Base-by-base conservation (phyloP, 106 monocot species). In the Acorus gramineus region DNA sequence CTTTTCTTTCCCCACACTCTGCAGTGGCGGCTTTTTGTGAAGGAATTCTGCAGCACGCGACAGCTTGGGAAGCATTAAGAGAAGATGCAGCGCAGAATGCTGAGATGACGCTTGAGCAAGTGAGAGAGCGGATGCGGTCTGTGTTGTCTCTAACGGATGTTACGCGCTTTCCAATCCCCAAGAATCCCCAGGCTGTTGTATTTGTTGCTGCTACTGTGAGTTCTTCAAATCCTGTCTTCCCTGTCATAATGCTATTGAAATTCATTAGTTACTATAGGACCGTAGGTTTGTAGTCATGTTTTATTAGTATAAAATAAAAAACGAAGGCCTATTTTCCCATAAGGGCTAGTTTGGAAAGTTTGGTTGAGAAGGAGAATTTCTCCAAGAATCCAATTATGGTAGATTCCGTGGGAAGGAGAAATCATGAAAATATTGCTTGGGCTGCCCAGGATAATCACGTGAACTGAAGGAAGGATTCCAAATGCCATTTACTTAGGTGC, bases 21-120 rank as follows among this genome's bases (percentile, higher is more conserved):
- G 98, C 98, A 57, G 98, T 79, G 5, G 98, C 92, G 49, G 86
- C 98, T 64, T 98, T 98, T 49, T 98, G 98, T 63, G 98, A 98
- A 69, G 98, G 98, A 50, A 74, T 98, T 60, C 71, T 90, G 76
- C 78, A 80, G 57, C 81, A 98, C 65, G 92, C 74, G 3, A 98
- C 98, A 47, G 98, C 98, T 3, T 98, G 98, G 98, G 98, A 92
- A 9, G 98, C 89, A 4, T 59, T 98, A 59, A 85, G 85, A 76
- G 77, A 88, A 70, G 92, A 98, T 78, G 81, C 81, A 70, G 80
- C 78, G 49, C 77, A 90, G 52, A 82, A 84, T 64, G 74, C 67
- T 43, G 74, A 55, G 58, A 77, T 92, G 76, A 90, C 98, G 6
- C 72, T 92, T 46, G 98, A 98, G 73, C 92, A 98, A 83, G 92